Evolutionary conservation across 2,329 filamentous ascomycete genomes (phyloP), one percentile per base, ranked within the genome.

Genomic region (Trichoderma oligosporum): DNA sequence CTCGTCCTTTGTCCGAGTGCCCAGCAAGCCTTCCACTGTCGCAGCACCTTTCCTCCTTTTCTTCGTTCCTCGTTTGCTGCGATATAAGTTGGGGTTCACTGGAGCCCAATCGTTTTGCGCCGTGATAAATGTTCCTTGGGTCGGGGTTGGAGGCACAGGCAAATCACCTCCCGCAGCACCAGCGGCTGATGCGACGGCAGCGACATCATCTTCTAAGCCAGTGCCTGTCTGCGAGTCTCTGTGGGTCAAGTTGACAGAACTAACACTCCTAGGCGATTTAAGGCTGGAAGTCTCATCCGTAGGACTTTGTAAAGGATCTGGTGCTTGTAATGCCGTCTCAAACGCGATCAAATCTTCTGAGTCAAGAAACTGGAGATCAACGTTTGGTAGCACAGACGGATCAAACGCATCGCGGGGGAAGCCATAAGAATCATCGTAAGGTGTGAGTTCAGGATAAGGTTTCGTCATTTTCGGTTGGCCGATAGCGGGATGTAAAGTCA

Each of bases 101-200:
- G 94, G 94, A 14, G 89, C 86, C 94, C 94, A 99, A 76, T 99
- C 94, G 71, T 96, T 96, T 68, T 95, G 84, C 38, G 94, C 93
- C 3, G 90, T 89, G 66, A 97, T 90, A 69, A 92, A 91, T 48
- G 83, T 74, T 36, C 72, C 74, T 58, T 73, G 71, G 2, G 38
- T 60, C 61, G 63, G 71, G 56, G 60, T 59, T 6, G 62, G 58
- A 4, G 65, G 59, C 7, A 63, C 54, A 3, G 63, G 60, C 18
- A 71, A 33, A 6, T 76, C 71, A 22, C 73, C 70, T 3, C 74
- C 73, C 1, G 73, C 72, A 18, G 73, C 71, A 0, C 73, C 74
- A 0, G 72, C 70, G 2, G 72, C 68, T 1, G 72, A 70, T n/a
- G 72, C 67, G 33, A 76, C 64, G 57, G 74, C 67, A 16, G 67